Evolutionary conservation across 371 early-diverging fungal species (phyloP).

Genomic region (Caulochytrium protostelioides): DNA sequence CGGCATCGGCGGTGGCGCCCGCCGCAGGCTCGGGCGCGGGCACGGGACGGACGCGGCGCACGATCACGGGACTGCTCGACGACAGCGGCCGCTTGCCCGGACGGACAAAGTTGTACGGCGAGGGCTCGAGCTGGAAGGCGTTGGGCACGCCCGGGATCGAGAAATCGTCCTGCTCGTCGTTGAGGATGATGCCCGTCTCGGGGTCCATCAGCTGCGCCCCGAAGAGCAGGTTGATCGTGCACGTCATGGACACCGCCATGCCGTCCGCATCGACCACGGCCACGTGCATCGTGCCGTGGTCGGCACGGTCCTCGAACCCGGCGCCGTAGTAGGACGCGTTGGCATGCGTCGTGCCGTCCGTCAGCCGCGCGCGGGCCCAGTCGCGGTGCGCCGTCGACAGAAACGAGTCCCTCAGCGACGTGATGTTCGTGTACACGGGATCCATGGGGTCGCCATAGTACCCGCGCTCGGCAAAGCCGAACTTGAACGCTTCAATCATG

Average conservation of each 20-base stretch:
- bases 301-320: constrained; percentile 46
- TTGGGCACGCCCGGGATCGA: constrained; percentile 67
- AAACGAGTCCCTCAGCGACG: constrained; percentile 19
- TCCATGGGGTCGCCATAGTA: constrained; percentile 20
- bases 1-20: not conserved
- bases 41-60: constrained; percentile 24
- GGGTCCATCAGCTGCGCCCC: constrained; percentile 85
- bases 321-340: constrained; percentile 51
- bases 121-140: constrained; percentile 60
- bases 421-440: constrained; percentile 17
- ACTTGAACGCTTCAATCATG: constrained; percentile 77
- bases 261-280: constrained; percentile 72
- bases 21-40: not conserved
- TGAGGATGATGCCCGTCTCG: constrained; percentile 85
- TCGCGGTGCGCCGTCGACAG: constrained; percentile 44
- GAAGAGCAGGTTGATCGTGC: constrained; percentile 81
- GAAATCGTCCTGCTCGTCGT: constrained; percentile 91
- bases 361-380: constrained; percentile 28
- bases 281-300: constrained; percentile 94
- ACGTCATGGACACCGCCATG: constrained; percentile 70
- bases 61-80: constrained; percentile 65
- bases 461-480: constrained; percentile 65
- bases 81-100: constrained; percentile 86
- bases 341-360: constrained; percentile 15
- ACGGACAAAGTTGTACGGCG: constrained; percentile 59